Base-by-base conservation (phyloP, 176 grass and related monocot genomes). In the Hsuehochloa calcarea region DNA sequence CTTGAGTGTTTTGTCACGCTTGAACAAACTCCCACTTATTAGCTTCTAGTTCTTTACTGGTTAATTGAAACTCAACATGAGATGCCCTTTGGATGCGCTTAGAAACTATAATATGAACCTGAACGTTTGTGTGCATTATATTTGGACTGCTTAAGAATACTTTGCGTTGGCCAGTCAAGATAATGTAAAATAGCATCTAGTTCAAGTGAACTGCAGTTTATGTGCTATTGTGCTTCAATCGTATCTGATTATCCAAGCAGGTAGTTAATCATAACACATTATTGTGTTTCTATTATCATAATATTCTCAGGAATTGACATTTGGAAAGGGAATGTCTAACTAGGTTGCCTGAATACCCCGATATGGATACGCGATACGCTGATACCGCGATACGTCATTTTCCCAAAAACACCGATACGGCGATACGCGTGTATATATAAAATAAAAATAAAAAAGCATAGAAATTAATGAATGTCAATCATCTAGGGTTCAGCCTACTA, bases 141-240 rank as follows among this genome's bases (percentile, higher is more conserved):
- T 62, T 62, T 27, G 23, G 25, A 63, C 25, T 63, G 25, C 25
- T 27, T 63, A 29, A 27, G 60, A 63, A 17, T 51, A 51, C 49
- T 51, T 51, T 51, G 56, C n/a, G 3, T 23, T 59, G 10, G 19
- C 22, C 22, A 23, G 23, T 23, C 3, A 59, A 59, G 22, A 59
- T 59, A 58, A 58, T 58, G 4, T 10, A 58, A n/a, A 58, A 58
- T 23, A 58, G 22, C 22, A 58, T 58, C 55, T 23, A 23, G 22
- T 58, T 58, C 55, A 58, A 58, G n/a, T 66, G 71, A 84, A 68
- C 45, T 74, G 40, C 88, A 39, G 5, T 64, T 63, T 63, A 40
- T 85, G 38, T 80, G 51, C 49, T 68, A 63, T 40, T 72, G 5
- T 86, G 16, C 14, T 67, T 65, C 20, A 43, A 31, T 56, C 0